Evolutionary conservation across 1,284 basidiomycete species (phyloP).

Genomic region (Moniliophthora roreri): DNA sequence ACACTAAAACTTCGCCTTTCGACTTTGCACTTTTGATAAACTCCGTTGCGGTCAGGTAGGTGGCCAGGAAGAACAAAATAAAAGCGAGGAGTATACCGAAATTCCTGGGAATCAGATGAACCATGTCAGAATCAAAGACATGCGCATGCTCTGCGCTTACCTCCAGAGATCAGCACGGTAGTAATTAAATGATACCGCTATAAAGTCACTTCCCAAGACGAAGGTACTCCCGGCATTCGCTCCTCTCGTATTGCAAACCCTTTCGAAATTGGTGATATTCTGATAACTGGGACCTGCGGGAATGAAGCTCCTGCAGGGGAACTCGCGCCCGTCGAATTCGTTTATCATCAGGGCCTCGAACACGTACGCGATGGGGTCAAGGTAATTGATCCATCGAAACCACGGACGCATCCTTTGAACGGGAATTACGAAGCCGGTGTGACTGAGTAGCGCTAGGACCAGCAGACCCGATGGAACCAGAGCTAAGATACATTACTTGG

Average conservation of each 20-base stretch:
- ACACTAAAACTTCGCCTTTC: slow-evolving; percentile 46
- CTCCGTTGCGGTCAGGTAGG: slow-evolving; percentile 43
- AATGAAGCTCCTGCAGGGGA: slow-evolving; percentile 29
- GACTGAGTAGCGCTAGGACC: slow-evolving; percentile 44
- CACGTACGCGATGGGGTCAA: slow-evolving; percentile 37
- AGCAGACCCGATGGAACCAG: slow-evolving; percentile 40
- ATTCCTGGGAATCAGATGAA: slow-evolving; percentile 23
- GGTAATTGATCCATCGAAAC: slow-evolving; percentile 41
- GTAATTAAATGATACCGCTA: slow-evolving; percentile 40
- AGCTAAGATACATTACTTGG: no score
- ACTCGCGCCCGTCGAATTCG: slow-evolving; percentile 37
- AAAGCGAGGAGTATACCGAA: slow-evolving; percentile 39
- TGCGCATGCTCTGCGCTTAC: no score
- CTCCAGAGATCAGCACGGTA: slow-evolving; percentile 37
- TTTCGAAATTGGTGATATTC: slow-evolving; percentile 22
- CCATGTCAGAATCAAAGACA: slow-evolving; percentile 17
- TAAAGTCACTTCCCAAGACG: slow-evolving; percentile 39
- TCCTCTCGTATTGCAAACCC: slow-evolving; percentile 40
- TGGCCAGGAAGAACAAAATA: slow-evolving; percentile 24
- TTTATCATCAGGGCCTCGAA: slow-evolving; percentile 43
- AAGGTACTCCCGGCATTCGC: slow-evolving; percentile 29
- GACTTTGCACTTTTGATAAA: slow-evolving; percentile 34
- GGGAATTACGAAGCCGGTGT: slow-evolving; percentile 24
- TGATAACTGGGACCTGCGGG: slow-evolving; percentile 31
- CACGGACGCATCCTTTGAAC: slow-evolving; percentile 15